Percentiles rank a stretch among this genome's conserved stretches.
Evolutionary conservation across 257 asterid genomes (phyloP).

Genomic region (Rhazya stricta): DNA sequence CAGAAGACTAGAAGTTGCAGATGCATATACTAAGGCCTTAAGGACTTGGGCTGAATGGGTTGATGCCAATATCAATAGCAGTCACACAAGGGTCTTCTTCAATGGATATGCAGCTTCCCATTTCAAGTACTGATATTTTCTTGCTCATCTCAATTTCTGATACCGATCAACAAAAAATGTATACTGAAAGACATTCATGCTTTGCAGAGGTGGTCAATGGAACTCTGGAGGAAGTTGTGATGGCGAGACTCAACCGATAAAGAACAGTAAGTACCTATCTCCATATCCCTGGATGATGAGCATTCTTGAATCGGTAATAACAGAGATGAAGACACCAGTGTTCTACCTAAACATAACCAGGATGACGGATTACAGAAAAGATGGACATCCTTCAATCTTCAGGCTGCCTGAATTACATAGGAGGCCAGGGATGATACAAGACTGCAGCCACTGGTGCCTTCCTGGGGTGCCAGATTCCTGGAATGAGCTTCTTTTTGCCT

Average conservation of each 20-base stretch:
- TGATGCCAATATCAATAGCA: conserved; percentile 42
- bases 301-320: conserved; percentile 36
- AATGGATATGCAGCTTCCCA: conserved; percentile 59
- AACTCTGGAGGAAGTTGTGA: conserved; percentile 58
- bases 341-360: conserved; percentile 41
- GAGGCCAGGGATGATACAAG: conserved; percentile 36
- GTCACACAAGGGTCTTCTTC: conserved; percentile 43
- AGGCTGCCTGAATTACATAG: conserved; percentile 21
- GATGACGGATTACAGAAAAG: conserved; percentile 60
- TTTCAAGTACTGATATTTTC: conserved; percentile 38
- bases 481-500: conserved; percentile 52
- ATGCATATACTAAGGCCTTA: conserved; percentile 48
- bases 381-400: conserved; percentile 62
- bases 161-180: neutral
- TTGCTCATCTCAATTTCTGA: too few species aligned
- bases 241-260: conserved; percentile 46
- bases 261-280: conserved; percentile 33
- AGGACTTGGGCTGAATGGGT: conserved; percentile 65
- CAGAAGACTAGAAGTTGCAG: conserved; percentile 33
- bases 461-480: conserved; percentile 63
- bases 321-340: conserved; percentile 45
- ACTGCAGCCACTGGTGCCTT: conserved; percentile 68
- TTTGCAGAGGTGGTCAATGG: conserved; percentile 60
- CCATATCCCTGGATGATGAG: conserved; percentile 66
- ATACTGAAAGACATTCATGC: too few species aligned